Evolutionary conservation across 176 grass and related monocot species (phyloP).

Genomic region (Musa troglodytarum): DNA sequence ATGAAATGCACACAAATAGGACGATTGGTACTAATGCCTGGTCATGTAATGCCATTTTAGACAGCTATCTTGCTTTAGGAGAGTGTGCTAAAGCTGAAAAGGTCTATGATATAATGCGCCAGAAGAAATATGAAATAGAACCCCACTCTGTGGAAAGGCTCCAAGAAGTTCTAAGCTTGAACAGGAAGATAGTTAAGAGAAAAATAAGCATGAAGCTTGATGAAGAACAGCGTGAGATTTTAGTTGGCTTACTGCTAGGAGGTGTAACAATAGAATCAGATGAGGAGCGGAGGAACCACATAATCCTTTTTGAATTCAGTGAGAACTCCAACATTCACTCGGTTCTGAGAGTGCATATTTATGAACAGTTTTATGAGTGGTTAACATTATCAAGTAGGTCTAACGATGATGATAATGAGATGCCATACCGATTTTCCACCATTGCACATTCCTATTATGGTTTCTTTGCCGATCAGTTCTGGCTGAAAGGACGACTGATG

Average conservation of each 20-base stretch:
- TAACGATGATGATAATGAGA: slow-evolving; percentile 39
- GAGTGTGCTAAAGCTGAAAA: slow-evolving; percentile 76
- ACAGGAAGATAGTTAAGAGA: slow-evolving; percentile 65
- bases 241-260: slow-evolving; percentile 84
- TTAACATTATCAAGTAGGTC: slow-evolving; percentile 52
- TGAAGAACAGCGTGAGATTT: slow-evolving; percentile 83
- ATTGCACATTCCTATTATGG: slow-evolving; percentile 68
- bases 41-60: slow-evolving; percentile 76
- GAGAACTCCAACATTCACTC: slow-evolving; percentile 56
- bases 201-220: slow-evolving; percentile 64
- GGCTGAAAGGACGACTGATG: slow-evolving; percentile 37
- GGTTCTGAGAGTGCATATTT: slow-evolving; percentile 62
- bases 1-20: slow-evolving; percentile 68
- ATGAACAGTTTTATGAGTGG: slow-evolving; percentile 87
- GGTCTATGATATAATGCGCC: slow-evolving; percentile 71
- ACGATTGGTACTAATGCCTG: slow-evolving; percentile 74
- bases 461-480: slow-evolving; percentile 89
- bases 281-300: slow-evolving; percentile 41
- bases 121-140: slow-evolving; percentile 73
- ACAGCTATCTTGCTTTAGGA: slow-evolving; percentile 53
- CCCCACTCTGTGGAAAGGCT: slow-evolving; percentile 58
- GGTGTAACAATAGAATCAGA: slow-evolving; percentile 61
- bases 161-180: slow-evolving; percentile 44
- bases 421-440: slow-evolving; percentile 56
- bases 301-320: slow-evolving; percentile 61